These are phyloP conservation scores for Xylaria sp. DNA, from an alignment of 2,329 filamentous ascomycete species.

Conservation along the genomic window DNA sequence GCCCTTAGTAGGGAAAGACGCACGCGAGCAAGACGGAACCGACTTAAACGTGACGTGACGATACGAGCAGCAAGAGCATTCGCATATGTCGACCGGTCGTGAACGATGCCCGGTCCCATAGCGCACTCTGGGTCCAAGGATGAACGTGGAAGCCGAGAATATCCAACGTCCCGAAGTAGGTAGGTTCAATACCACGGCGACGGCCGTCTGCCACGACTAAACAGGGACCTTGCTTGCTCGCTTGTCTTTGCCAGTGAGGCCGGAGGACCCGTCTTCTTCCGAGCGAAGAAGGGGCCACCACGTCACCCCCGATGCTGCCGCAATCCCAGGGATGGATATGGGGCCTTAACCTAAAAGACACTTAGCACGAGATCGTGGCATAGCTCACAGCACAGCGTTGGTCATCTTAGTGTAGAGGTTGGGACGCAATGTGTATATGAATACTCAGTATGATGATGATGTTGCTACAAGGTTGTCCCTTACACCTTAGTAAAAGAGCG, in stretches of 20 bases:
- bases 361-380: constrained; percentile 35
- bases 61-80: constrained; percentile 13
- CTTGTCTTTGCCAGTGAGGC: constrained; percentile 8
- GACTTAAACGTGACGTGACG: not conserved
- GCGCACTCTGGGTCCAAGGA: constrained; percentile 10
- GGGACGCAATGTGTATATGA: constrained; percentile 31
- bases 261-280: constrained; percentile 15
- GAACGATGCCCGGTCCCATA: not conserved
- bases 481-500: constrained; percentile 33
- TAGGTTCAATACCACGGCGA: not conserved
- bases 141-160: not conserved
- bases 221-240: too few relatives aligned
- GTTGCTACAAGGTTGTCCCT: constrained; percentile 30
- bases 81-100: constrained; percentile 9
- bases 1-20: not conserved
- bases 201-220: constrained; percentile 14
- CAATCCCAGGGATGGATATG: not conserved
- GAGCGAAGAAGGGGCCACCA: constrained; percentile 24
- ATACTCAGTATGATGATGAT: too few relatives aligned
- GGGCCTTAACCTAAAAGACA: constrained; percentile 16
- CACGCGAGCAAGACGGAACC: constrained; percentile 2
- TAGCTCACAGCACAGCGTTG: constrained; percentile 30
- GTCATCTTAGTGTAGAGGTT: constrained; percentile 21
- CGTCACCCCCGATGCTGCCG: constrained; percentile 22
- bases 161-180: constrained; percentile 9